Evolutionary conservation across 1,284 basidiomycete species (phyloP).

Genomic region (Rhizopogon parksii): DNA sequence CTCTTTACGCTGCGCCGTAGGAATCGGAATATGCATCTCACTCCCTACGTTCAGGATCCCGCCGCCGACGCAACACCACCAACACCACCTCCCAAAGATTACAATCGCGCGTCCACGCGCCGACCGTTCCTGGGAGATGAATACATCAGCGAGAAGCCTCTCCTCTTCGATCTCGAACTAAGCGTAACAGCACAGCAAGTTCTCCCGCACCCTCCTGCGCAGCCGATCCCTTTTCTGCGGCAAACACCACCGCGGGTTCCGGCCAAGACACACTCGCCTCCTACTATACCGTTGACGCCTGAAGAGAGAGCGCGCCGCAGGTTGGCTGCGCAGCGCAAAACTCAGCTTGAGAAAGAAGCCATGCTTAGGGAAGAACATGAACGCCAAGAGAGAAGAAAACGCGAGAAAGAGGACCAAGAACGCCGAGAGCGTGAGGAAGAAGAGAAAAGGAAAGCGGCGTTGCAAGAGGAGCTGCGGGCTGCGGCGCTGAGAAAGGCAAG

Average conservation of each 20-base stretch:
- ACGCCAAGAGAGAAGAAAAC: slow-evolving; percentile 39
- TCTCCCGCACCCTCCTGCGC: slow-evolving; percentile 6
- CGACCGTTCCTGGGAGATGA: slow-evolving; percentile 5
- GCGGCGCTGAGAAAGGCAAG: slow-evolving; percentile 40
- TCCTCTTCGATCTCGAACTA: neutral
- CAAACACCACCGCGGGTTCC: slow-evolving; percentile 4
- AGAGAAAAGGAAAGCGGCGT: slow-evolving; percentile 32
- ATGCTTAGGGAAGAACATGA: slow-evolving; percentile 44
- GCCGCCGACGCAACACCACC: slow-evolving; percentile 10
- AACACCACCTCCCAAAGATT: slow-evolving; percentile 23
- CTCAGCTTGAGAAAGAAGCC: slow-evolving; percentile 43
- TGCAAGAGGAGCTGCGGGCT: slow-evolving; percentile 46
- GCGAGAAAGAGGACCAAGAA: slow-evolving; percentile 40
- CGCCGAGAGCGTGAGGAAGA: slow-evolving; percentile 47
- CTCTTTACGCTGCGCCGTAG: slow-evolving; percentile 14
- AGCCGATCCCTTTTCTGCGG: neutral
- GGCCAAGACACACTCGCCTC: slow-evolving; percentile 5
- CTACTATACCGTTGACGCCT: slow-evolving; percentile 21
- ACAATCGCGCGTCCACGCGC: neutral
- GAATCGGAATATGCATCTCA: slow-evolving; percentile 4
- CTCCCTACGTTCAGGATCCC: neutral
- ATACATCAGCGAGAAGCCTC: slow-evolving; percentile 3
- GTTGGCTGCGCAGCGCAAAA: slow-evolving; percentile 34
- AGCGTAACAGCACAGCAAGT: neutral
- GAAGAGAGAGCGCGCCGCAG: slow-evolving; percentile 38